phyloP scores from a whole-genome alignment of 2,329 filamentous ascomycete genomes.

The Colletotrichum spinosum region DNA sequence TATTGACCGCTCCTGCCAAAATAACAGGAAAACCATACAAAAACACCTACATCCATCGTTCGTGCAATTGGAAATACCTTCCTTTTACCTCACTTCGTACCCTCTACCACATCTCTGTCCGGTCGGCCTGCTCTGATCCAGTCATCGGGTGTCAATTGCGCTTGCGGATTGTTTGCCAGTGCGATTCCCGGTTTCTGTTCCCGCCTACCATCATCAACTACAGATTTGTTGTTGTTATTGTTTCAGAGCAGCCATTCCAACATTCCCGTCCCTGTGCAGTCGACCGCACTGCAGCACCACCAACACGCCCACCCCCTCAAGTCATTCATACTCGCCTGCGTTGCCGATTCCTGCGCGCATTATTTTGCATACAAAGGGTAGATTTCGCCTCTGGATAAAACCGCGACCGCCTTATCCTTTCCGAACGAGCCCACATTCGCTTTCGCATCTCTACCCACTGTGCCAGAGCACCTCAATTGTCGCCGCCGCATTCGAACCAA shows the following conservation, averaged over 20 bases:
- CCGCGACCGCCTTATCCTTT: slow-evolving; percentile 30
- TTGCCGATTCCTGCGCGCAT: slow-evolving; percentile 26
- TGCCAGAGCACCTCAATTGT: slow-evolving; percentile 16
- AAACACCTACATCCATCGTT: slow-evolving; percentile 37
- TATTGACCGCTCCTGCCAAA: slow-evolving; percentile 37
- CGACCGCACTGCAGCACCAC: slow-evolving; percentile 6
- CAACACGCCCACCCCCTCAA: slow-evolving; percentile 4
- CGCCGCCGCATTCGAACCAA: neutral
- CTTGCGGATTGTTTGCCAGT: neutral
- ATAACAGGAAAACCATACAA: slow-evolving; percentile 37
- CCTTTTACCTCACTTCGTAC: slow-evolving; percentile 32
- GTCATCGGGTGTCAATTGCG: slow-evolving; percentile 3
- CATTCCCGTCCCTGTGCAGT: slow-evolving; percentile 22
- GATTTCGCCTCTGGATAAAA: slow-evolving; percentile 25
- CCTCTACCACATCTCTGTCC: neutral
- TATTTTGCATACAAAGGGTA: slow-evolving; percentile 37
- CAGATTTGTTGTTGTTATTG: slow-evolving; percentile 37
- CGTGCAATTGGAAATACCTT: slow-evolving; percentile 33
- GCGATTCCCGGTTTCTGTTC: neutral
- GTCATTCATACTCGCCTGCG: slow-evolving; percentile 1
- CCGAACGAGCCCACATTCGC: slow-evolving; percentile 12
- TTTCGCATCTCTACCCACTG: slow-evolving; percentile 15
- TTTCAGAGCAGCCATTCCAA: slow-evolving; percentile 35
- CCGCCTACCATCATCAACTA: neutral
- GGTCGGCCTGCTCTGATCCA: slow-evolving; percentile 4